Conservation (phyloP, 163 green algal species). For the Scenedesmus sp. region DNA sequence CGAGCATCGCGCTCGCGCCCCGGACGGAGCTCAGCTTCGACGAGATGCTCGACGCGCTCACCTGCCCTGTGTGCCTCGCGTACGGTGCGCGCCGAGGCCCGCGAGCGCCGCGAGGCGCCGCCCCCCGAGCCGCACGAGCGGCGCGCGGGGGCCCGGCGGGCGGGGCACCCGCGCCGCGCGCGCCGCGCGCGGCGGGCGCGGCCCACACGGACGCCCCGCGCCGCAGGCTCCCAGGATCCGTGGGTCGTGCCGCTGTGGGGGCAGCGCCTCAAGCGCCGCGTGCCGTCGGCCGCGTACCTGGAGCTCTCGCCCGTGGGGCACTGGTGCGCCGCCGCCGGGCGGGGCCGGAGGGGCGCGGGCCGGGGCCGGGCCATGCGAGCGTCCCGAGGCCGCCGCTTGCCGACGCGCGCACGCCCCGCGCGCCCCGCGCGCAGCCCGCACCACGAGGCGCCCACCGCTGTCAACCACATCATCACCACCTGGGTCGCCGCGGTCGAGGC, state of each 20-base stretch:
- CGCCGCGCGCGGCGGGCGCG: no score
- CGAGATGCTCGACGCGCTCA: constrained; percentile 51
- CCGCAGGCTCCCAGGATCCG: no score
- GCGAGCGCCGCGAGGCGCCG: no score
- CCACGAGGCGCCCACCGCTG: constrained; percentile 57
- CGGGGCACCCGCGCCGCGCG: no score
- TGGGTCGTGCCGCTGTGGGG: constrained; percentile 80
- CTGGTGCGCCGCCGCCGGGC: no score
- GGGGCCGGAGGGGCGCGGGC: no score
- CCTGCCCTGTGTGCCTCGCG: constrained; percentile 52
- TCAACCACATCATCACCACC: constrained; percentile 55
- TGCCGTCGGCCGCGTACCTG: constrained; percentile 60
- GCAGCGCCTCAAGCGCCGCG: constrained; percentile 58
- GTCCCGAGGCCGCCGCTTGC: no score
- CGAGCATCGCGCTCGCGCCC: constrained; percentile 63
- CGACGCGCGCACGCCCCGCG: constrained; percentile 59
- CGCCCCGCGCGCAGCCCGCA: constrained; percentile 69
- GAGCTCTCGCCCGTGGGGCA: constrained; percentile 65
- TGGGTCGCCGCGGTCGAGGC: constrained; percentile 51
- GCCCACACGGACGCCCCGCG: no score
- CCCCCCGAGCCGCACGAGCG: no score
- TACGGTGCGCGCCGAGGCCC: constrained; percentile 43
- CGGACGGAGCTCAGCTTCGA: constrained; percentile 57
- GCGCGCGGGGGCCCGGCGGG: no score
- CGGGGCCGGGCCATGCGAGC: no score